Percentiles rank a stretch among this genome's conserved stretches.
Evolutionary conservation across 1,284 basidiomycete genomes (phyloP).

Genomic region (Cystobasidium pallidum): DNA sequence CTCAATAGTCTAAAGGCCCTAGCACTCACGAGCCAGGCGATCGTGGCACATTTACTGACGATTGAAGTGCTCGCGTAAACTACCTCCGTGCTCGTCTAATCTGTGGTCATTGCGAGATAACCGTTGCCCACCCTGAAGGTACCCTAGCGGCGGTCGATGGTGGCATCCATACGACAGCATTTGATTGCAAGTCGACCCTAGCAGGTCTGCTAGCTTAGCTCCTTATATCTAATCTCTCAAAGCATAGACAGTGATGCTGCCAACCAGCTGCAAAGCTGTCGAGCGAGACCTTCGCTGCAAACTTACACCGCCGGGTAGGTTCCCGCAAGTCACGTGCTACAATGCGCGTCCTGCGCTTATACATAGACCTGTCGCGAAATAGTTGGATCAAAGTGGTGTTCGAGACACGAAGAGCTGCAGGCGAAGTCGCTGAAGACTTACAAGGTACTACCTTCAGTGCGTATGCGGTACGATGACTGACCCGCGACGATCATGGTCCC

Average conservation of each 20-base stretch:
- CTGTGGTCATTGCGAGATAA: constrained; percentile 10
- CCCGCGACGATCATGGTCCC: not conserved
- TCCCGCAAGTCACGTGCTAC: not conserved
- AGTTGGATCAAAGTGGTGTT: constrained; percentile 48
- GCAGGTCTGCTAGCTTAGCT: too few relatives aligned
- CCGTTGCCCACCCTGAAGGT: constrained; percentile 11
- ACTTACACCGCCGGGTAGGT: constrained; percentile 14
- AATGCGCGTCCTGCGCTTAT: too few relatives aligned
- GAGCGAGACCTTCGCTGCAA: constrained; percentile 22
- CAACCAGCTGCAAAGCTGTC: constrained; percentile 16
- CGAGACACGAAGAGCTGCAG: constrained; percentile 49
- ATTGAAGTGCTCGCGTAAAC: not conserved
- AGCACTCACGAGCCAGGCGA: too few relatives aligned
- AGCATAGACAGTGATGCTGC: not conserved
- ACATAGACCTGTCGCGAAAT: constrained; percentile 3
- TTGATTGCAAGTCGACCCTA: not conserved
- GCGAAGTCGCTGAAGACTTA: constrained; percentile 51
- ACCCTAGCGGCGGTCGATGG: constrained; percentile 20
- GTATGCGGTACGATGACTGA: not conserved
- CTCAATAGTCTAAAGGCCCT: too few relatives aligned
- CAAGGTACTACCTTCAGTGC: constrained; percentile 40
- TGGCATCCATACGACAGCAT: constrained; percentile 1
- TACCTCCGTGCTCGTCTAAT: too few relatives aligned
- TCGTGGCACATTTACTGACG: not conserved
- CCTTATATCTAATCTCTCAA: too few relatives aligned